phyloP scores from a whole-genome alignment of 2,329 filamentous ascomycete species.

The Sclerotinia minor region DNA sequence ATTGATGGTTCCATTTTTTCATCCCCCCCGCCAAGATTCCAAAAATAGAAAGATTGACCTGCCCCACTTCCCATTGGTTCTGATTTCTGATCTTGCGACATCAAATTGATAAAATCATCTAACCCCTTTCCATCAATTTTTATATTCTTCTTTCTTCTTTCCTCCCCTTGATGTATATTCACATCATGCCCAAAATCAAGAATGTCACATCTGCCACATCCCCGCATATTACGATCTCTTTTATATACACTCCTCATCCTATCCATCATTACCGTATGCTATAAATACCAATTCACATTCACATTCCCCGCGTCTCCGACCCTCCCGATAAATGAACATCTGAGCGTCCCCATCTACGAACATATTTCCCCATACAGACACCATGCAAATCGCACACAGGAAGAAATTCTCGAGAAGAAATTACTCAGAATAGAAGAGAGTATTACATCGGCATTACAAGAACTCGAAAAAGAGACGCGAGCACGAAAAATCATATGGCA shows the following conservation, averaged over 20 bases:
- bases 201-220: slow-evolving; percentile 11
- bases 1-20: not conserved
- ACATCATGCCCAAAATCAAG: slow-evolving; percentile 23
- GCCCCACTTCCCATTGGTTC: slow-evolving; percentile 1
- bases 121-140: slow-evolving; percentile 5
- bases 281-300: slow-evolving; percentile 4
- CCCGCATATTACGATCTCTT: slow-evolving; percentile 16
- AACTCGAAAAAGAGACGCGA: slow-evolving; percentile 13
- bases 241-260: slow-evolving; percentile 3
- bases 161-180: not conserved
- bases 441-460: slow-evolving; percentile 14
- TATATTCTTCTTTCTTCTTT: not conserved
- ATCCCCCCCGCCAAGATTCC: not conserved
- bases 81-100: not conserved
- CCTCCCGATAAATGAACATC: not conserved
- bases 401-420: slow-evolving; percentile 28
- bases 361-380: slow-evolving; percentile 30
- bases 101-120: not conserved
- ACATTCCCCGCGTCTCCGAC: not conserved
- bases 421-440: slow-evolving; percentile 27
- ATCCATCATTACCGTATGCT: not conserved
- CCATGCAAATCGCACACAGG: slow-evolving; percentile 28
- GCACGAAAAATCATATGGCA: slow-evolving; percentile 33
- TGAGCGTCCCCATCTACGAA: slow-evolving; percentile 28
- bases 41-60: not conserved